Base-by-base conservation (phyloP, 2,329 filamentous ascomycete species). In the Cyanodermella asteris region DNA sequence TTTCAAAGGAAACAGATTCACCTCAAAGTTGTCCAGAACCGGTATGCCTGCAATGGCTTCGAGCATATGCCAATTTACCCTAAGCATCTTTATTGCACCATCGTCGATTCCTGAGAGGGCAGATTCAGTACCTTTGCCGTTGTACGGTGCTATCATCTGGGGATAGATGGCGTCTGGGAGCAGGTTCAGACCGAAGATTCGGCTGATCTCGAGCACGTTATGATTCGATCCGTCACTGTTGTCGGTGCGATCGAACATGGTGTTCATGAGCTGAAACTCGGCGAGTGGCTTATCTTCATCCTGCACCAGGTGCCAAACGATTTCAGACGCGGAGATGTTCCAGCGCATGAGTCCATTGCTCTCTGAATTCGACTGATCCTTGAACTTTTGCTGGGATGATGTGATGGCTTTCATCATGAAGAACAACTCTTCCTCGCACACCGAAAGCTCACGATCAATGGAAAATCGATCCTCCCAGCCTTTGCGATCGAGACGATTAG, bases 401-500 rank as follows among this genome's bases (percentile, higher is more conserved):
- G 87, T 97, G 44, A 97, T 97, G 19, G 87, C 90, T 41, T 97
- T 94, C 87, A 97, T 94, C 57, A 97, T 76, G 53, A 97, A 97
- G 59, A 97, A 99, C 6, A 99, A 53, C 47, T 99, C 90, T 40
- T 97, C 87, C 45, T 94, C 87, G 40, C 80, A 93, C 12, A 69
- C 69, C 7, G 78, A 67, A 25, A 97, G 56, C 43, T 97, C 87
- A 25, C 76, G 72, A 43, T 97, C 87, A 21, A 99, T 61, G n/a
- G 72, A 55, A 30, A 93, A 59, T 17, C 81, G 68, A 43, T 94
- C 84, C 42, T 87, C 70, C 82, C 84, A 94, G 9, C 82, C 82
- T 41, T 76, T 69, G 39, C 72, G 71, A 46, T 94, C 84, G 14
- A 97, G 61, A 31, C 75, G 75, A 38, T 74, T 75, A 17, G 80